These are phyloP conservation scores for Cercophora samala DNA, from an alignment of 495 filamentous ascomycete species.

Conservation along the genomic window DNA sequence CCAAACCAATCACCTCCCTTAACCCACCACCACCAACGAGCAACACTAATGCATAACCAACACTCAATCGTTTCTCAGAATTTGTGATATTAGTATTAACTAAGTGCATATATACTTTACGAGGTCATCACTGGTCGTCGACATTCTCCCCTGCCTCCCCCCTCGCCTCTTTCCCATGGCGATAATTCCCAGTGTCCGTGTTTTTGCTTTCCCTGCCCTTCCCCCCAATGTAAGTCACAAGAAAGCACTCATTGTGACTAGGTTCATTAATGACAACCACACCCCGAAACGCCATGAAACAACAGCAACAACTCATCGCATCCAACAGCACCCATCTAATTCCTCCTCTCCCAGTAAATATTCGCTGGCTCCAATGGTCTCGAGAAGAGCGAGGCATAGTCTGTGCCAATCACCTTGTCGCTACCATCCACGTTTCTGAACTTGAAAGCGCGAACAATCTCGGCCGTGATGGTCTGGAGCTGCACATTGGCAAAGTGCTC, in stretches of 20 bases:
- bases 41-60: neutral
- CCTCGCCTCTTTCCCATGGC: too few species aligned
- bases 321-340: conserved; percentile 16
- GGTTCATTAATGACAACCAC: neutral
- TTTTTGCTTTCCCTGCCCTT: neutral
- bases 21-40: neutral
- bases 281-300: neutral
- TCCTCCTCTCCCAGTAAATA: conserved; percentile 63
- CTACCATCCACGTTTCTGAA: conserved; percentile 68
- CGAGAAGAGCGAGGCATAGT: conserved; percentile 71
- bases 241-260: neutral
- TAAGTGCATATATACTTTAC: neutral
- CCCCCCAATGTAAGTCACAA: neutral
- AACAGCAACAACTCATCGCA: neutral
- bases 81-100: neutral
- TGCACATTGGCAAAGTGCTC: conserved; percentile 97
- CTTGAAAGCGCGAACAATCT: conserved; percentile 70
- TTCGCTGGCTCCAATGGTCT: conserved; percentile 62
- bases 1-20: too few species aligned
- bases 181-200: neutral
- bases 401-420: conserved; percentile 69
- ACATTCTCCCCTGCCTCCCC: neutral
- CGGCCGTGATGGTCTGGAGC: conserved; percentile 78
- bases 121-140: neutral
- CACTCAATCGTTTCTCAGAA: neutral